Percentiles rank a stretch among this genome's conserved stretches.
phyloP scores from a whole-genome alignment of 2,329 filamentous ascomycete genomes.

The Chaetomium sp. region DNA sequence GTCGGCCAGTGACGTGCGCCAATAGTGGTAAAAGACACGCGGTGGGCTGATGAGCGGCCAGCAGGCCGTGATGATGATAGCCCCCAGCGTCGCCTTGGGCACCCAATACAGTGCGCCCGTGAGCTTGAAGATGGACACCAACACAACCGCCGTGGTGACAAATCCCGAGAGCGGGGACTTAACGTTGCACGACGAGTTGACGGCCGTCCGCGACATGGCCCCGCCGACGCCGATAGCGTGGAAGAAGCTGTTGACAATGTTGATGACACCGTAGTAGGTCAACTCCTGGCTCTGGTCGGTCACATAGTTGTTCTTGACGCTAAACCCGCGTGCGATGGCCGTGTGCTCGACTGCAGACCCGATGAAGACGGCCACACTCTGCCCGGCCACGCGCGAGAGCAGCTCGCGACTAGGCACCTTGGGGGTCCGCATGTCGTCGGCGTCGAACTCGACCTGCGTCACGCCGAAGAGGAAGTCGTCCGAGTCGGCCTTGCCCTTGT shows the following conservation, averaged over 20 bases:
- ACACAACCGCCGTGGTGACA: conserved; percentile 54
- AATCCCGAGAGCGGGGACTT: conserved; percentile 55
- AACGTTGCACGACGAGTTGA: conserved; percentile 59
- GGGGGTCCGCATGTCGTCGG: conserved; percentile 40
- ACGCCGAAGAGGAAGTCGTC: conserved; percentile 50
- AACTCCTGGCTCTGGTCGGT: conserved; percentile 61
- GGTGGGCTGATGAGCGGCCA: conserved; percentile 55
- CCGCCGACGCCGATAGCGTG: conserved; percentile 57
- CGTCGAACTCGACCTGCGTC: conserved; percentile 49
- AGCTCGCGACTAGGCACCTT: conserved; percentile 41
- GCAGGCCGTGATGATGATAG: conserved; percentile 61
- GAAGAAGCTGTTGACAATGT: conserved; percentile 60
- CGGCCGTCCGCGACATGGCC: conserved; percentile 60
- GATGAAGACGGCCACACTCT: conserved; percentile 55
- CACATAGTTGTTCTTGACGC: conserved; percentile 53
- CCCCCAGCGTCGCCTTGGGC: conserved; percentile 58
- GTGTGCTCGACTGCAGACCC: conserved; percentile 57
- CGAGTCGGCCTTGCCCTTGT: conserved; percentile 38
- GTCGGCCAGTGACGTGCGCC: conserved; percentile 58
- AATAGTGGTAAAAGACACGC: conserved; percentile 55
- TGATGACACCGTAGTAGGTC: conserved; percentile 55
- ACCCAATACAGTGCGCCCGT: conserved; percentile 59
- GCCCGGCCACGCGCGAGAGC: conserved; percentile 46
- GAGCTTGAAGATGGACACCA: conserved; percentile 56
- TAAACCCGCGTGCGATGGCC: conserved; percentile 58